Conservation (phyloP, 768 basidiomycete species). For the Mrakia gelida region DNA sequence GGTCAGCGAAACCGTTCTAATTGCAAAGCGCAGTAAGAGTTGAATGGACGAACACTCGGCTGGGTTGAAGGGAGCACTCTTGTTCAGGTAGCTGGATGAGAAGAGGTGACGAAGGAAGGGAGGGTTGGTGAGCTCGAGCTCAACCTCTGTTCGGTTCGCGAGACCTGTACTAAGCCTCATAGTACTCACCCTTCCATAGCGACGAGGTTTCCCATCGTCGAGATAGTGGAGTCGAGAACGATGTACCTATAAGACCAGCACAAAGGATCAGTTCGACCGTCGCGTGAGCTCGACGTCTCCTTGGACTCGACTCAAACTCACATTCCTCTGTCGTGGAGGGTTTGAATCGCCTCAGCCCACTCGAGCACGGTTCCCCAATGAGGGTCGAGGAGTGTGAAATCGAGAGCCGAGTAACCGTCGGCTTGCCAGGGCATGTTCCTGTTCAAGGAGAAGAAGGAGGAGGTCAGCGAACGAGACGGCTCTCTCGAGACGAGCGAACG, state of each 20-base stretch:
- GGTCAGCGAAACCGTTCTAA: too few species aligned
- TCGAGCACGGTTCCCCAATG: conserved; percentile 83
- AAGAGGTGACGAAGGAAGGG: background rate
- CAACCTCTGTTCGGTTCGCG: background rate
- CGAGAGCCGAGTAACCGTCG: conserved; percentile 71
- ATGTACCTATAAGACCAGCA: conserved; percentile 51
- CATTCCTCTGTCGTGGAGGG: conserved; percentile 77
- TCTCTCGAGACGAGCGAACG: background rate
- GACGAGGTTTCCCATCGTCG: conserved; percentile 82
- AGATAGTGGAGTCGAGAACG: conserved; percentile 88
- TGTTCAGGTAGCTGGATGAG: conserved; percentile 62
- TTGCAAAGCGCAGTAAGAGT: too few species aligned
- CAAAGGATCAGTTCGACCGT: background rate
- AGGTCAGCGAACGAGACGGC: background rate
- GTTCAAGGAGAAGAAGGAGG: too few species aligned
- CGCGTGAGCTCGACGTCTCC: background rate
- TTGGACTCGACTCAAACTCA: background rate
- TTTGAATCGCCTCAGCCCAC: conserved; percentile 70
- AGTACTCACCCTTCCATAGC: conserved; percentile 59
- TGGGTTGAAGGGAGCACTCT: conserved; percentile 71
- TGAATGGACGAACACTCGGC: conserved; percentile 55
- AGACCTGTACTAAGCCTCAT: background rate
- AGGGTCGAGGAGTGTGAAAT: conserved; percentile 84
- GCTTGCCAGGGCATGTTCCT: conserved; percentile 33
- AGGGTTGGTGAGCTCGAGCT: background rate